phyloP scores from a whole-genome alignment of 164 flowering plant species.

The Hamamelis virginiana region DNA sequence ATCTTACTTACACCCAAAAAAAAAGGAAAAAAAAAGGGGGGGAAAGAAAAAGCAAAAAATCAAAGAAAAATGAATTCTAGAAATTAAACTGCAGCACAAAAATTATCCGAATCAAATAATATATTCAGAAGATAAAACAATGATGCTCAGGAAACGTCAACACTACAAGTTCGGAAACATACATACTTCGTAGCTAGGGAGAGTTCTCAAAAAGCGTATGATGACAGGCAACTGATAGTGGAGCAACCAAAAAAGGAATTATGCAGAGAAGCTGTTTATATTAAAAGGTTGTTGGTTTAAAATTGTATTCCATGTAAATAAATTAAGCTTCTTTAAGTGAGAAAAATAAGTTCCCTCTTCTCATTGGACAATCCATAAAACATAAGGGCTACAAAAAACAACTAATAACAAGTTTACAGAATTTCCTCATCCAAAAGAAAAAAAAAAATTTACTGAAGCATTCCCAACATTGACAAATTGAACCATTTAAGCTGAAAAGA shows the following conservation, averaged over 20 bases:
- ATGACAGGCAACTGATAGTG: background rate
- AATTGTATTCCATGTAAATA: too few relatives aligned
- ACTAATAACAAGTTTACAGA: too few relatives aligned
- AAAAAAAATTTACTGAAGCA: too few relatives aligned
- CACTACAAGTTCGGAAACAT: background rate
- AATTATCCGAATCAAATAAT: background rate
- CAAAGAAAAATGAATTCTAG: background rate
- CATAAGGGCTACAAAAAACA: too few relatives aligned
- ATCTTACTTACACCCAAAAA: background rate
- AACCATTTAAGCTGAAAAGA: too few relatives aligned
- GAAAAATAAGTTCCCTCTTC: too few relatives aligned
- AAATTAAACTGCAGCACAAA: constrained; percentile 3
- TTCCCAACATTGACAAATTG: too few relatives aligned
- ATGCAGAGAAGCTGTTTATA: background rate
- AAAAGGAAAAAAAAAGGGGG: too few relatives aligned
- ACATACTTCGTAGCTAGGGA: background rate
- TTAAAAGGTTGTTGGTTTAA: too few relatives aligned
- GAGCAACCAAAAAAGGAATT: background rate
- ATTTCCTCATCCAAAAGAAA: too few relatives aligned
- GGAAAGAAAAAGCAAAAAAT: background rate
- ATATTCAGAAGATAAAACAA: background rate
- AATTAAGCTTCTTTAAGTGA: too few relatives aligned
- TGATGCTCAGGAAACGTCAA: background rate
- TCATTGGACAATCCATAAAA: too few relatives aligned
- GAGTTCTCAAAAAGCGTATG: background rate